Evolutionary conservation across 108 stramenopile species (phyloP).

Genomic region (Fragilaria radians): DNA sequence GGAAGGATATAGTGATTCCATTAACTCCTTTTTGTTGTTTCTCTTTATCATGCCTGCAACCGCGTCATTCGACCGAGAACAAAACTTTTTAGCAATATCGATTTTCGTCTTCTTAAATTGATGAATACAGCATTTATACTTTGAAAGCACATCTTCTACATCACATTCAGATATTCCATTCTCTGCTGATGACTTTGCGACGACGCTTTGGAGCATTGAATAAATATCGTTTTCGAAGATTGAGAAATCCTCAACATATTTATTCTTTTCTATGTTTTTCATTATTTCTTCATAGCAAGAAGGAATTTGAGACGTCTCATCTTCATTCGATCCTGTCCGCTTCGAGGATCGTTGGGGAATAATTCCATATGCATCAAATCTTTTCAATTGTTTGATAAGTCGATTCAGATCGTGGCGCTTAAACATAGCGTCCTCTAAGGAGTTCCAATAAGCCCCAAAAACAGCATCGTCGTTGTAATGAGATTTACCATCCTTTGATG

Average conservation of each 20-base stretch:
- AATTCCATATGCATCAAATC: neutral
- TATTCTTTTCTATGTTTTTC: no score
- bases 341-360: no score
- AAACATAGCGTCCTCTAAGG: slow-evolving; percentile 19
- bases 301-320: no score
- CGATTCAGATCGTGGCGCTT: slow-evolving; percentile 18
- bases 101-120: slow-evolving; percentile 51
- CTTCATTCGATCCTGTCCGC: no score
- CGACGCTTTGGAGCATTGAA: slow-evolving; percentile 63
- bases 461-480: slow-evolving; percentile 29
- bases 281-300: no score
- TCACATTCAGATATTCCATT: slow-evolving; percentile 57
- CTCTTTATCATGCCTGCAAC: slow-evolving; percentile 49
- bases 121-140: slow-evolving; percentile 24
- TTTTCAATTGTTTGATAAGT: neutral
- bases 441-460: slow-evolving; percentile 60
- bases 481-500: neutral
- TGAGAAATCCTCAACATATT: slow-evolving; percentile 12
- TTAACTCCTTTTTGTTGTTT: slow-evolving; percentile 26
- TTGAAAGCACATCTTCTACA: slow-evolving; percentile 13
- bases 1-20: slow-evolving; percentile 34
- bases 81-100: slow-evolving; percentile 34
- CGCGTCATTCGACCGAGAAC: slow-evolving; percentile 35
- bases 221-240: slow-evolving; percentile 37
- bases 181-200: slow-evolving; percentile 66